Evolutionary conservation across 805 yeast genomes (phyloP).

Genomic region (Starmerella potacharoeniae): DNA sequence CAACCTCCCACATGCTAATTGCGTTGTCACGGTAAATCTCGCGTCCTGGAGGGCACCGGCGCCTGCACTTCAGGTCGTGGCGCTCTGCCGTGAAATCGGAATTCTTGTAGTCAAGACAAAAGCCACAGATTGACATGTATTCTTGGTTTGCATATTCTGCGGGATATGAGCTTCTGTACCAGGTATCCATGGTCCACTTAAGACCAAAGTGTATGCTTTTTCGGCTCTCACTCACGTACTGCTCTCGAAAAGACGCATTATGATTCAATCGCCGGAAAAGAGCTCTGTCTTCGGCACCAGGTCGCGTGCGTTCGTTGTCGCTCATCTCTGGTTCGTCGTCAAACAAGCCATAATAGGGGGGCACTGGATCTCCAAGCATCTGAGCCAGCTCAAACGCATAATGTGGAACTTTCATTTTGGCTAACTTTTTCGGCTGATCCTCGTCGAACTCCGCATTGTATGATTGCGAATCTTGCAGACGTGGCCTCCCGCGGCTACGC

Average conservation of each 20-base stretch:
- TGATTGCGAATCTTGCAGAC: background rate
- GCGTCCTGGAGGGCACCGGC: constrained; percentile 74
- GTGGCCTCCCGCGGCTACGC: background rate
- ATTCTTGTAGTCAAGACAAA: constrained; percentile 67
- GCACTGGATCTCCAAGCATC: constrained; percentile 12
- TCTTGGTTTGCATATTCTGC: constrained; percentile 59
- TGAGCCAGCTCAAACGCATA: constrained; percentile 12
- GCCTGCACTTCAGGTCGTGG: constrained; percentile 64
- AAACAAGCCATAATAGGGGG: constrained; percentile 15
- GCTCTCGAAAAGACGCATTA: background rate
- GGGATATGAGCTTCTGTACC: constrained; percentile 92
- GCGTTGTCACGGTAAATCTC: constrained; percentile 67
- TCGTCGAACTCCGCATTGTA: background rate
- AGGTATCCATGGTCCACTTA: constrained; percentile 65
- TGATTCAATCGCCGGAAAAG: background rate
- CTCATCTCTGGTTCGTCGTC: background rate
- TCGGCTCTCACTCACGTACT: background rate
- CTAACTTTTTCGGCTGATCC: background rate
- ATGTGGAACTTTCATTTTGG: constrained; percentile 7
- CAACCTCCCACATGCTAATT: constrained; percentile 77
- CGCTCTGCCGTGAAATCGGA: constrained; percentile 56
- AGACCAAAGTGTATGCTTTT: constrained; percentile 51
- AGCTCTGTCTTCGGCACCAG: constrained; percentile 14
- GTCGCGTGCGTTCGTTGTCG: constrained; percentile 3
- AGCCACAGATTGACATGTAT: constrained; percentile 67